Conservation (phyloP, 2,329 filamentous ascomycete species). For the Bertia moriformis region DNA sequence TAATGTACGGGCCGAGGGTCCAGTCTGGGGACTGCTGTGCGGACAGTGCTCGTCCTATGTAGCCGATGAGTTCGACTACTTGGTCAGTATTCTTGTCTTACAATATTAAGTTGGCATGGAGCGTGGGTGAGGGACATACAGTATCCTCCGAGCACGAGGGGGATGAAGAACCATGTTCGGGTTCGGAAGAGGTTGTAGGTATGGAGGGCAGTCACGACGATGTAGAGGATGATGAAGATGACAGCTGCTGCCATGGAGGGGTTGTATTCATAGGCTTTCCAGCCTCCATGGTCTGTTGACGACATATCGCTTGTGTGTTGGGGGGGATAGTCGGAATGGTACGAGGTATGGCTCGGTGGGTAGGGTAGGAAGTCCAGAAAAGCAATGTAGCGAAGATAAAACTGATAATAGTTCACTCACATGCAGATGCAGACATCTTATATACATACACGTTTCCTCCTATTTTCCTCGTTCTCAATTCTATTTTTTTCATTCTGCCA, state of each 20-base stretch:
- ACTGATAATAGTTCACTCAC: too few species aligned
- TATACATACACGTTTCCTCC: too few species aligned
- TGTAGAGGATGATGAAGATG: conserved; percentile 29
- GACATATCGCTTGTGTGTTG: too few species aligned
- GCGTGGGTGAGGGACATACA: conserved; percentile 19
- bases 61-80: conserved; percentile 31
- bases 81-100: not conserved
- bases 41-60: conserved; percentile 31
- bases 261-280: conserved; percentile 8
- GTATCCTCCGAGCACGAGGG: conserved; percentile 26
- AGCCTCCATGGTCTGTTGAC: not conserved
- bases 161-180: conserved; percentile 30
- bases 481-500: too few species aligned
- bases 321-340: too few species aligned
- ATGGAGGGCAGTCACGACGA: conserved; percentile 22
- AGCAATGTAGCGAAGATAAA: too few species aligned
- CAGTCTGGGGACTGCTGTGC: conserved; percentile 22
- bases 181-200: conserved; percentile 22
- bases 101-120: not conserved
- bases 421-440: too few species aligned
- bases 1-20: conserved; percentile 18
- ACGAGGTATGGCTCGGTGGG: too few species aligned
- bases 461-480: too few species aligned
- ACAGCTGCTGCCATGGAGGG: conserved; percentile 29
- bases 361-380: too few species aligned